A percentile compares a stretch with the other conserved stretches of the same genome.
These are phyloP conservation scores for Ustilago bromivora DNA, from an alignment of 1,284 basidiomycete genomes.

Conservation along the genomic window DNA sequence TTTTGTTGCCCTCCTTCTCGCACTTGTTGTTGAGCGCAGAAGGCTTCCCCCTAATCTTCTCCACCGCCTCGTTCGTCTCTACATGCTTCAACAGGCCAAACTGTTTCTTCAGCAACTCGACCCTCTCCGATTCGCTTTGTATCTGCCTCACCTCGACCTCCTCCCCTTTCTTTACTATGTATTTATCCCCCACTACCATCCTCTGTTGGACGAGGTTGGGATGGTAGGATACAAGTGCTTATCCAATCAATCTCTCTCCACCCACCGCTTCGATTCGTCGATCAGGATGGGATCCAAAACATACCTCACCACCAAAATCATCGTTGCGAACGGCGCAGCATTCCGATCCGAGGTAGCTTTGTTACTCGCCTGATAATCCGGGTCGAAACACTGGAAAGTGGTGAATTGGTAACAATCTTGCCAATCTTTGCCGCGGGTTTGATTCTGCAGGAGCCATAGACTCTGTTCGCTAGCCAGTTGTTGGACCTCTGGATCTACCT, in stretches of 20 bases:
- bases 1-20: not conserved
- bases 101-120: slow-evolving; percentile 26
- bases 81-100: slow-evolving; percentile 36
- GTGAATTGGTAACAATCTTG: slow-evolving; percentile 38
- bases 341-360: slow-evolving; percentile 12
- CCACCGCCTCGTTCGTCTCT: slow-evolving; percentile 14
- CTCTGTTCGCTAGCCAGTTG: not conserved
- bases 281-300: not conserved
- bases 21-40: slow-evolving; percentile 16
- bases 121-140: slow-evolving; percentile 23
- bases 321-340: slow-evolving; percentile 23
- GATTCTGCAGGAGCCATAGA: slow-evolving; percentile 35
- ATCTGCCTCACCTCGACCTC: not conserved
- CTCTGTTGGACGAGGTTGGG: slow-evolving; percentile 31
- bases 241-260: slow-evolving; percentile 14
- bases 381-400: slow-evolving; percentile 16
- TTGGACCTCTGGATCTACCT: no score
- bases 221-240: slow-evolving; percentile 38
- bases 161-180: slow-evolving; percentile 20
- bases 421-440: slow-evolving; percentile 21
- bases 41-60: slow-evolving; percentile 21
- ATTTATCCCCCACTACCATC: slow-evolving; percentile 30
- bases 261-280: not conserved
- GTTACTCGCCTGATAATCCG: slow-evolving; percentile 29
- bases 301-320: slow-evolving; percentile 32